Evolutionary conservation across 345 rosid genomes (phyloP).

Genomic region (Eutrema heterophyllum): DNA sequence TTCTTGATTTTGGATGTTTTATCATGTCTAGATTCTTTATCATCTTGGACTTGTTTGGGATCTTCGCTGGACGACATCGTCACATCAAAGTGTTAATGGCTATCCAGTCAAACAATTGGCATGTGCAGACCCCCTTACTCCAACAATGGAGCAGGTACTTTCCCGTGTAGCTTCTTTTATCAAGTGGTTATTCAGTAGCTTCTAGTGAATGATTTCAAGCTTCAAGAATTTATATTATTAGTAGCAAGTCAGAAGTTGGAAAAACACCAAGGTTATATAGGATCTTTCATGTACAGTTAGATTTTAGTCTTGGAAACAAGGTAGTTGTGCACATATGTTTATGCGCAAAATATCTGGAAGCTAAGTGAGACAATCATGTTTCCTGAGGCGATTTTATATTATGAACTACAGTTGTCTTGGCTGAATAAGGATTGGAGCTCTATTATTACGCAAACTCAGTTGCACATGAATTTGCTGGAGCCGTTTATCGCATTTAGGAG

Average conservation of each 20-base stretch:
- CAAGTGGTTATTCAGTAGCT: slow-evolving; percentile 10
- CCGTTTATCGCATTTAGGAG: slow-evolving; percentile 91
- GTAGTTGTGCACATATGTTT: not conserved
- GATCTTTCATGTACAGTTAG: not conserved
- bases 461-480: slow-evolving; percentile 91
- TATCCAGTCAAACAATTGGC: slow-evolving; percentile 39
- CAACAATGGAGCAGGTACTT: slow-evolving; percentile 65
- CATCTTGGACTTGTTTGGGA: slow-evolving; percentile 90
- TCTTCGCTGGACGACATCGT: slow-evolving; percentile 63
- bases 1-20: slow-evolving; percentile 7
- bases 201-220: slow-evolving; percentile 14
- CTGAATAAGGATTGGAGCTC: slow-evolving; percentile 71
- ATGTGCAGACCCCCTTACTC: slow-evolving; percentile 51
- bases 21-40: slow-evolving; percentile 62
- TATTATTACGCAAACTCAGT: slow-evolving; percentile 58
- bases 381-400: slow-evolving; percentile 22
- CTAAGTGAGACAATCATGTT: slow-evolving; percentile 11
- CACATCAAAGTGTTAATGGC: slow-evolving; percentile 33
- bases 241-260: not conserved
- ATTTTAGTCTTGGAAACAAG: slow-evolving; percentile 4
- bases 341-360: not conserved
- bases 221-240: slow-evolving; percentile 3
- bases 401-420: slow-evolving; percentile 58
- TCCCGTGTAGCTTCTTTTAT: not conserved
- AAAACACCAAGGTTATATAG: not conserved